Evolutionary conservation across 2,329 filamentous ascomycete species (phyloP), one percentile per base, ranked within the genome.

Genomic region (Ceratocystis variospora): DNA sequence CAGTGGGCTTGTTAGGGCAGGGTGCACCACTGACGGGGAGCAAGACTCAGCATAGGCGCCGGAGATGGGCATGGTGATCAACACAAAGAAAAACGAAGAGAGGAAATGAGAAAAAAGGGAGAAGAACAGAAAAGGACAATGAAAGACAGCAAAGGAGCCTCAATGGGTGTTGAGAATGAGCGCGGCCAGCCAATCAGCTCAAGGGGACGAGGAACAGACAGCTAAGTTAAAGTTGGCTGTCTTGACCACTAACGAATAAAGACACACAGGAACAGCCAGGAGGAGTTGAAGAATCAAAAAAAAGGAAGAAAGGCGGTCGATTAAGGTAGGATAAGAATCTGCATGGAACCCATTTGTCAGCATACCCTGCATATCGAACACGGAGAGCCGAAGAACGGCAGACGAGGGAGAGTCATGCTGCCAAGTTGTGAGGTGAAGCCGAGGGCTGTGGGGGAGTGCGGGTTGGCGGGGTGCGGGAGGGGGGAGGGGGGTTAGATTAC

Each of bases 1-100:
- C 62, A 68, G 71, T 65, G 71, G 71, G 69, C 74, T 75, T 73
- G 76, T 77, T 73, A 82, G 77, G 69, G 75, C 75, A 72, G 79
- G 79, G 77, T 83, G 80, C 75, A 28, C 63, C 37, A 61, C 31
- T 65, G 63, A 41, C 53, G 28, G 37, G 33, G n/a, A 15, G 65
- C 33, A 64, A n/a, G 28, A 33, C 37, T n/a, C 3, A 48, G 55
- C 37, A 41, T 41, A 41, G 37, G 10, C 37, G 37, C 37, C 10
- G 41, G 59, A 44, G 22, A 57, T 1, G 48, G 33, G 33, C 46
- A 65, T 46, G 31, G 31, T n/a, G 28, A 61, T 44, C 45, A 57
- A 57, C 59, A 63, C 45, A n/a, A 55, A 17, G 65, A 69, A 68
- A 68, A 69, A 50, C 28, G 45, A 61, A 62, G 50, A 46, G 28